Base-by-base conservation (phyloP, 1,284 basidiomycete species). In the Laetiporus sulphureus region DNA sequence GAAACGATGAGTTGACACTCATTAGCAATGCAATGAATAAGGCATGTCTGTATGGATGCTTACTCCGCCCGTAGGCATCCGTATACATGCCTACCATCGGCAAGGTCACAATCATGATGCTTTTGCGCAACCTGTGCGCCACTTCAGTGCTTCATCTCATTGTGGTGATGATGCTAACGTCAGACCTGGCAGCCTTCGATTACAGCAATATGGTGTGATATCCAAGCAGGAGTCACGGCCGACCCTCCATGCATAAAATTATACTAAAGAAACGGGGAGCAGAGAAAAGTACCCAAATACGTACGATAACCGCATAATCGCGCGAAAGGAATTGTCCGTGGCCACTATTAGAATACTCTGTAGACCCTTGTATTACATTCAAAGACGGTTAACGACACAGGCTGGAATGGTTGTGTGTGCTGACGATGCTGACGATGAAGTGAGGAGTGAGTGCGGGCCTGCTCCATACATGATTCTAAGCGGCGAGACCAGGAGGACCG, bases 21-120 rank as follows among this genome's bases (percentile, higher is more conserved):
- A n/a, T n/a, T n/a, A n/a, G n/a, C n/a, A n/a, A n/a, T n/a, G n/a
- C n/a, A n/a, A n/a, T n/a, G n/a, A n/a, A n/a, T n/a, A n/a, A n/a
- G n/a, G n/a, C n/a, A n/a, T n/a, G n/a, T n/a, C n/a, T n/a, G n/a
- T n/a, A n/a, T n/a, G n/a, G n/a, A n/a, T n/a, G n/a, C n/a, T n/a
- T n/a, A n/a, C 16, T 24, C 13, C 32, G 32, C 19, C 36, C n/a
- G 24, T 50, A 93, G 90, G 91, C 91, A 10, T 91, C 91, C 3
- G 71, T 97, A 51, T 95, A 95, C 61, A 73, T 95, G 48, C 93
- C 94, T 12, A 85, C 91, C 3, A 91, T 99, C 21, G 95, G 95
- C 31, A 96, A 96, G 68, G 90, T 95, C 48, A 99, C 95, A 1
- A 96, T 97, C 51, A 73, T 93, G 56, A 96, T 99, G 91, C 75